Percentiles rank a stretch among this genome's conserved stretches.
These are phyloP conservation scores for Aspergillus spinulosporus DNA, from an alignment of 2,329 filamentous ascomycete genomes.

Conservation along the genomic window DNA sequence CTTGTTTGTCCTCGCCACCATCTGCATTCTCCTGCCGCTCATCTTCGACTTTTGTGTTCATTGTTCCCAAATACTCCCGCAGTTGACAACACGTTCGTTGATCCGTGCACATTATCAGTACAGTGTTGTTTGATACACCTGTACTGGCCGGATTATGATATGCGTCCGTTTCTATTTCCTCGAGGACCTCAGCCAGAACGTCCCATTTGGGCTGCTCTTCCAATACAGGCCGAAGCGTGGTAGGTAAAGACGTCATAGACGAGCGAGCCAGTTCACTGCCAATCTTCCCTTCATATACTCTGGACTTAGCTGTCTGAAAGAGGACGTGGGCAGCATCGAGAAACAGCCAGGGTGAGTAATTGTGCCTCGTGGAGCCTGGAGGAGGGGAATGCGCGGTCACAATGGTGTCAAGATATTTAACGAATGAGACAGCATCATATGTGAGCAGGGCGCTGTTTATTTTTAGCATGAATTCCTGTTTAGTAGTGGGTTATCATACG, in stretches of 20 bases:
- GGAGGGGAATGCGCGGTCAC: constrained; percentile 86
- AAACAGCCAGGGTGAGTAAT: constrained; percentile 93
- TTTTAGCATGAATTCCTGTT: neutral
- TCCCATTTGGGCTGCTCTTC: constrained; percentile 96
- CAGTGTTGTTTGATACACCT: constrained; percentile 86
- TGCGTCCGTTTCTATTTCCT: constrained; percentile 88
- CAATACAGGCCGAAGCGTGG: constrained; percentile 74
- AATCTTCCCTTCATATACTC: constrained; percentile 78
- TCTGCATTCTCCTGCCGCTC: constrained; percentile 46
- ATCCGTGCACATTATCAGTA: constrained; percentile 94
- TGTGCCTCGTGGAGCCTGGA: constrained; percentile 81
- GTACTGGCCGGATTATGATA: constrained; percentile 76
- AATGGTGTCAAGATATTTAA: constrained; percentile 91
- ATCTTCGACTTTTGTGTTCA: constrained; percentile 66
- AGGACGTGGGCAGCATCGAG: constrained; percentile 92
- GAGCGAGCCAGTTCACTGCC: constrained; percentile 55
- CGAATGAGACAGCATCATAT: constrained; percentile 86
- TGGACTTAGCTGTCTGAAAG: constrained; percentile 82
- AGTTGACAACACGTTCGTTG: constrained; percentile 82
- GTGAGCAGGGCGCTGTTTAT: constrained; percentile 64
- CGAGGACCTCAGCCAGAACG: constrained; percentile 83
- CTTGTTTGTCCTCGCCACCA: constrained; percentile 52
- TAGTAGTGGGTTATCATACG: neutral
- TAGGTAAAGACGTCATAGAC: constrained; percentile 51
- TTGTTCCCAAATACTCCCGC: constrained; percentile 85